These are phyloP conservation scores for Salix brachista DNA, from an alignment of 345 rosid genomes.

Conservation along the genomic window DNA sequence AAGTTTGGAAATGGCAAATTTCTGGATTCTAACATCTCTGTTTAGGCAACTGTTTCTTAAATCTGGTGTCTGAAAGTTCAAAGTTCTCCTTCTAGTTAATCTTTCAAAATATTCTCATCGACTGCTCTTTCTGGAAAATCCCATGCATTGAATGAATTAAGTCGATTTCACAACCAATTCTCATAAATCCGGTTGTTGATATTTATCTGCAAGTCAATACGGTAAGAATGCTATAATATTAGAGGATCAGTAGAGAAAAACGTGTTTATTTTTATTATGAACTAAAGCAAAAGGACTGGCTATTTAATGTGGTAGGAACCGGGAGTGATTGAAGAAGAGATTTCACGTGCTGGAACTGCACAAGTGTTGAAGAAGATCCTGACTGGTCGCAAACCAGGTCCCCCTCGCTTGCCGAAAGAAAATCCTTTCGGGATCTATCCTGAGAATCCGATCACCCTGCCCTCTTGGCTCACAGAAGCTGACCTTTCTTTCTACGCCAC, in stretches of 20 bases:
- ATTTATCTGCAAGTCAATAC: not conserved
- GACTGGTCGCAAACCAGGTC: slow-evolving; percentile 41
- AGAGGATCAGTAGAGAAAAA: not conserved
- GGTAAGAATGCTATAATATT: not conserved
- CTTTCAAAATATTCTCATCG: not conserved
- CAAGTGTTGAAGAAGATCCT: slow-evolving; percentile 39
- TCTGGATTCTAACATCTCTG: no score
- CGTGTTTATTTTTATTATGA: not conserved
- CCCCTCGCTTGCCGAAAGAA: slow-evolving; percentile 46
- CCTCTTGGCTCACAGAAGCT: slow-evolving; percentile 64
- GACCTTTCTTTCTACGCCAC: slow-evolving; percentile 47
- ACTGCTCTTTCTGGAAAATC: not conserved
- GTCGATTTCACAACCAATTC: not conserved
- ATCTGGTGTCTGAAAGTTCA: not conserved
- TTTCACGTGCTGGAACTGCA: slow-evolving; percentile 34
- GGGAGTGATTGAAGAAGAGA: slow-evolving; percentile 54
- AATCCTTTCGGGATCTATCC: slow-evolving; percentile 26
- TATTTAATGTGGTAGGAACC: slow-evolving; percentile 37
- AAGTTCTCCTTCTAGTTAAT: no score
- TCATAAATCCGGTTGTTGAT: not conserved
- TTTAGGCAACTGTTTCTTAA: not conserved
- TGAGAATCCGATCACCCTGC: slow-evolving; percentile 28
- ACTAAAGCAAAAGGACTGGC: not conserved
- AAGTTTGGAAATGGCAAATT: no score
- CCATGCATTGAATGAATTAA: not conserved